phyloP scores from a whole-genome alignment of 495 filamentous ascomycete genomes.

The Trichoderma gamsii region DNA sequence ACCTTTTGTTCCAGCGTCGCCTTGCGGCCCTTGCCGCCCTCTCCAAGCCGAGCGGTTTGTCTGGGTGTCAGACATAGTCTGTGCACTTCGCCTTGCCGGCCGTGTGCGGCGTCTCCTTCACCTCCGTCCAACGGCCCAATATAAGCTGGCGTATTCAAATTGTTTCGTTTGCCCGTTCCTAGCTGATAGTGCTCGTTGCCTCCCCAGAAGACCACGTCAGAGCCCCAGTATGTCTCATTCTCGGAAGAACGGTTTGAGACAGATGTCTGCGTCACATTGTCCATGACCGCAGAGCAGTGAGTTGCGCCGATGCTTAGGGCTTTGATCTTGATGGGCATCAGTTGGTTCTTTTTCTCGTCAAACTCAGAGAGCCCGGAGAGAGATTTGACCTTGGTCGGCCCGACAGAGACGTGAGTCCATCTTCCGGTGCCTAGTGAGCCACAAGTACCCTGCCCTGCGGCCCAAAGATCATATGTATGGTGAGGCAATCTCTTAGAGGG shows the following conservation, averaged over 20 bases:
- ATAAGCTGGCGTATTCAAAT: slow-evolving; percentile 64
- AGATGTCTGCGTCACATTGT: slow-evolving; percentile 63
- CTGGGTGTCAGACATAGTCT: slow-evolving; percentile 82
- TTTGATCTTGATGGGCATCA: slow-evolving; percentile 71
- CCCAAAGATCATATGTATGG: slow-evolving; percentile 64
- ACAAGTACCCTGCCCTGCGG: slow-evolving; percentile 77
- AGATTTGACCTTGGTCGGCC: slow-evolving; percentile 73
- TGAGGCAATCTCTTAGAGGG: slow-evolving; percentile 29
- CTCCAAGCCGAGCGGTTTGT: slow-evolving; percentile 57
- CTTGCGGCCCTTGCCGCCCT: slow-evolving; percentile 56
- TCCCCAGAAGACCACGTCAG: slow-evolving; percentile 87
- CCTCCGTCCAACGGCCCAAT: slow-evolving; percentile 66
- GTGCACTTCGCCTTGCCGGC: slow-evolving; percentile 54
- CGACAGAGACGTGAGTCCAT: slow-evolving; percentile 82
- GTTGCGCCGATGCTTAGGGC: slow-evolving; percentile 67
- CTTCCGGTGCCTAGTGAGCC: slow-evolving; percentile 78
- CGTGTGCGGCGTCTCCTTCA: slow-evolving; percentile 39
- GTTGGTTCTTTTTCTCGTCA: slow-evolving; percentile 59
- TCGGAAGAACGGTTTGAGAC: slow-evolving; percentile 39
- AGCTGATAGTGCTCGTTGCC: slow-evolving; percentile 91
- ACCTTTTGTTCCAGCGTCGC: slow-evolving; percentile 80
- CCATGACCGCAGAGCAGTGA: slow-evolving; percentile 73
- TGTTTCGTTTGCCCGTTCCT: slow-evolving; percentile 83
- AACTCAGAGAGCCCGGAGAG: slow-evolving; percentile 80
- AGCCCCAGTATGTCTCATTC: slow-evolving; percentile 72